Evolutionary conservation across 2,329 filamentous ascomycete genomes (phyloP), one percentile per base, ranked within the genome.

Genomic region (Apiospora hydei): DNA sequence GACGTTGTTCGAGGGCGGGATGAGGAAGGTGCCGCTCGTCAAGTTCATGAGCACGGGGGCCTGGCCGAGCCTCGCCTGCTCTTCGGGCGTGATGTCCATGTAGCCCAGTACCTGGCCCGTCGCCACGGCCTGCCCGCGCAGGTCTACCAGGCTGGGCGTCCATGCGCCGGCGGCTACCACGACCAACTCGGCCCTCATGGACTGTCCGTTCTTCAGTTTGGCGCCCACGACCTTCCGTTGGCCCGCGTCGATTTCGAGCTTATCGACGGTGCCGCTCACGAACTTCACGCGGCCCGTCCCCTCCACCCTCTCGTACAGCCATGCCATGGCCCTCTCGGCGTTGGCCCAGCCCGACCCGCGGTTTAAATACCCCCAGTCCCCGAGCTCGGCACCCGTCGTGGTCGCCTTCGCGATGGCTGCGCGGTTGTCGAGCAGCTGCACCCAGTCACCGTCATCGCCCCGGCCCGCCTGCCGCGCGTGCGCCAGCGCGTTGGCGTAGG

Each of bases 161-260:
- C 96, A 98, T 5, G 96, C 95, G 21, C 96, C 96, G 0, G 95
- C 91, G 0, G 96, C 95, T 2, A 97, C 87, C 71, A 98, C 86
- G 46, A 93, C 91, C 10, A 97, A 86, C 72, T 94, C 93, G 1
- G 93, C 93, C 4, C 82, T 83, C 8, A 94, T 75, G 13, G 79
- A 83, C 8, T 81, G 81, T 1, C 86, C 87, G 73, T 88, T 83
- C 1, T 78, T 77, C 14, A 93, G 82, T n/a, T 83, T 85, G 30
- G 85, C 93, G 46, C 93, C 93, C 0, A 86, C 85, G n/a, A 88
- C 83, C 64, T 77, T 80, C 57, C 80, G 80, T 7, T 64, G 30
- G 21, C 34, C 57, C 34, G 34, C 57, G 18, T 82, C 78, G 30
- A 80, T 82, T 64, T 84, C 77, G 24, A 90, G 82, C 61, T 82